Evolutionary conservation across 2,329 filamentous ascomycete genomes (phyloP).

Genomic region (Aspergillus proliferans): DNA sequence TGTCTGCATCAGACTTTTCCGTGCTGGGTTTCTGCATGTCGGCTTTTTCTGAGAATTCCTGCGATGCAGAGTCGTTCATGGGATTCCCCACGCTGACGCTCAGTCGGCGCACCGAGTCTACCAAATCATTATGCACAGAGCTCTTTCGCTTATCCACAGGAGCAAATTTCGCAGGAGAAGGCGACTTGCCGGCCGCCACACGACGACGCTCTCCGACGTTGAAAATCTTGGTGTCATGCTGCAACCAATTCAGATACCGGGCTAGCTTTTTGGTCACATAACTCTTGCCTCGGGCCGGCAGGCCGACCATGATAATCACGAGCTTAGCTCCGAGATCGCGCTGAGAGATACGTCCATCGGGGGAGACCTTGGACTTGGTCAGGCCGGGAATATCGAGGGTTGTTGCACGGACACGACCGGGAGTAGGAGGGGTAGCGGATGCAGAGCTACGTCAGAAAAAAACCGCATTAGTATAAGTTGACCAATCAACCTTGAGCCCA

Average conservation of each 20-base stretch:
- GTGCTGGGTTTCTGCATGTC: constrained; percentile 13
- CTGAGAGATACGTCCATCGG: constrained; percentile 87
- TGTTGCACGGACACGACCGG: constrained; percentile 76
- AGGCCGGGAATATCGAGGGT: constrained; percentile 95
- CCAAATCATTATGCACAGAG: constrained; percentile 35
- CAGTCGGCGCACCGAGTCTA: constrained; percentile 40
- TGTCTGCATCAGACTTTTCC: not conserved
- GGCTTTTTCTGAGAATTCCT: not conserved
- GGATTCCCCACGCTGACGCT: constrained; percentile 31
- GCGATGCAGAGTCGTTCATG: constrained; percentile 13
- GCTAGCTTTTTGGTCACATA: constrained; percentile 99
- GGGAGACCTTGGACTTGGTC: constrained; percentile 90
- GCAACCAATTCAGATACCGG: constrained; percentile 92
- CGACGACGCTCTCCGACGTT: constrained; percentile 91
- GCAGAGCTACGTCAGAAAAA: constrained; percentile 13
- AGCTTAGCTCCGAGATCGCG: constrained; percentile 94
- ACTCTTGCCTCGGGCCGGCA: constrained; percentile 92
- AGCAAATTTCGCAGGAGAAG: constrained; percentile 18
- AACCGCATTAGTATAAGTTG: not conserved
- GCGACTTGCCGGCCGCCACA: constrained; percentile 58
- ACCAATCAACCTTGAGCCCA: not conserved
- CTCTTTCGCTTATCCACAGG: constrained; percentile 16
- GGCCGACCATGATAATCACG: constrained; percentile 95
- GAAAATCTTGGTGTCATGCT: constrained; percentile 93
- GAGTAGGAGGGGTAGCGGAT: constrained; percentile 49